phyloP scores from a whole-genome alignment of 2,329 filamentous ascomycete genomes.

The Pestalotiopsis sp. region DNA sequence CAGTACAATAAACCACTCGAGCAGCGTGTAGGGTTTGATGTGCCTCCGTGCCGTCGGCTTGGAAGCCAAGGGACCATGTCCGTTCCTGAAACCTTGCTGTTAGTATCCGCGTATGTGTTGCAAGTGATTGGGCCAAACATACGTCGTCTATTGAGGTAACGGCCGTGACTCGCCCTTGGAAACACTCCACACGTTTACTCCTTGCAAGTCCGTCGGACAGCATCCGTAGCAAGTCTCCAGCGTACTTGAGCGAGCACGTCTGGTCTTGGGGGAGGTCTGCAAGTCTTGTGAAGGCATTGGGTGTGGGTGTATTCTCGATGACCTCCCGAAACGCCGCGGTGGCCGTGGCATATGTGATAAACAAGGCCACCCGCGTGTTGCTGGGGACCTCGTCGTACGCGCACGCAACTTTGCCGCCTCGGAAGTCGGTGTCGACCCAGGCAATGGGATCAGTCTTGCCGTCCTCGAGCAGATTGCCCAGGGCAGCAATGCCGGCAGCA shows the following conservation, averaged over 20 bases:
- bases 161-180: not conserved
- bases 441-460: not conserved
- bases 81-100: not conserved
- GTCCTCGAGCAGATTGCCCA: not conserved
- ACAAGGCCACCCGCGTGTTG: constrained; percentile 64
- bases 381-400: constrained; percentile 62
- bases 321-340: constrained; percentile 54
- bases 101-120: not conserved
- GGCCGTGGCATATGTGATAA: constrained; percentile 57
- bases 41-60: not conserved
- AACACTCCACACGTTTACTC: not conserved
- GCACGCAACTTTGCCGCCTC: constrained; percentile 46
- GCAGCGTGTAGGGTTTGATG: not conserved
- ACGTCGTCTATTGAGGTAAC: not conserved
- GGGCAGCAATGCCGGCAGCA: not conserved
- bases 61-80: not conserved
- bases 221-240: constrained; percentile 55
- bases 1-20: not conserved
- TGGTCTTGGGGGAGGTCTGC: constrained; percentile 55
- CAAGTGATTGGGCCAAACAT: not conserved
- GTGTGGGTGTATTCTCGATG: constrained; percentile 44
- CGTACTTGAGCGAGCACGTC: constrained; percentile 58
- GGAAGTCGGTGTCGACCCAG: not conserved
- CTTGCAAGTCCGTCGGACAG: constrained; percentile 38
- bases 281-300: constrained; percentile 57